Evolutionary conservation across 202 grass and related monocot genomes (phyloP), one percentile per base, ranked within the genome.

Genomic region (Panicum hallii): DNA sequence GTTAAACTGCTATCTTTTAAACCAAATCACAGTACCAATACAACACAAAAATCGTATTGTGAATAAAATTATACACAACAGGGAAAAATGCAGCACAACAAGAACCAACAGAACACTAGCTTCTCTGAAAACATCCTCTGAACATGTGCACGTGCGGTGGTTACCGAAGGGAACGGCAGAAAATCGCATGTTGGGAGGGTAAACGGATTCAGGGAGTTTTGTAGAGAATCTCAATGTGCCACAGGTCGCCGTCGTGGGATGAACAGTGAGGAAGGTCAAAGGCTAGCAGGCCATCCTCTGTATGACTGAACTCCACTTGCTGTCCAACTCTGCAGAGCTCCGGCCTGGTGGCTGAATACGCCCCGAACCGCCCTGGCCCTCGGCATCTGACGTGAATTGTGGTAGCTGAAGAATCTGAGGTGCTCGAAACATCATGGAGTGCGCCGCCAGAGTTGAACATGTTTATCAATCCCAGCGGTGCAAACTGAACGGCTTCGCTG

Each of bases 361-460:
- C 83, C 5, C 91, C 91, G 11, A 90, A 90, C 40, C 50, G 63
- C 53, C 68, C 94, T 78, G 43, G 91, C 32, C 44, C 88, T 87
- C 6, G 53, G 71, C 68, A 97, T 72, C 46, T 87, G 72, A 76
- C 80, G 13, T 85, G 75, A 85, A 75, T 38, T 63, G 4, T 57
- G 9, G 44, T 87, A 7, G 7, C 47, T 72, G 84, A 86, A 66
- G 79, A 62, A 87, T 72, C 63, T 77, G 49, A 12, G 0, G 7
- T 63, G 22, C 70, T 53, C 7, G 34, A 48, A 13, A 92, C 8
- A 50, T 81, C 55, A 1, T 82, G 20, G 16, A 93, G 63, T 28
- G 87, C 84, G 13, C 91, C 91, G 56, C 87, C 81, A 0, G 87
- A 93, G 32, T 93, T 93, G 67, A 82, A 90, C 91, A 93, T 93